Conservation (phyloP, 805 yeast species). For the Wickerhamomyces queroliae region DNA sequence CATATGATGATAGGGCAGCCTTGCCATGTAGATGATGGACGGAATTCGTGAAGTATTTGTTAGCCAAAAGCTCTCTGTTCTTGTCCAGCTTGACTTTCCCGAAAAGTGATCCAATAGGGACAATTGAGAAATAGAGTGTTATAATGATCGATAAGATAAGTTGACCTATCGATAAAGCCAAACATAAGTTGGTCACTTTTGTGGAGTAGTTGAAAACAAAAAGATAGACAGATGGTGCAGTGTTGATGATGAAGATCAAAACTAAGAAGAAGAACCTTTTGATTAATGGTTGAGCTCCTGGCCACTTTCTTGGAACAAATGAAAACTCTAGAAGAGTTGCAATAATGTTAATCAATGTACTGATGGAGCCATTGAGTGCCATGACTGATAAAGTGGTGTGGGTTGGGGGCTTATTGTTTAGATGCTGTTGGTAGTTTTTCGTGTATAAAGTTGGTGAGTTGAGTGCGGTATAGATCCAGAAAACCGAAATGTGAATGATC, state of each 20-base stretch:
- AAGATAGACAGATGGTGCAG: slow-evolving; percentile 50
- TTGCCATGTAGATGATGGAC: slow-evolving; percentile 48
- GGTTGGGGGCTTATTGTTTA: slow-evolving; percentile 55
- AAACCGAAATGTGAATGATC: slow-evolving; percentile 68
- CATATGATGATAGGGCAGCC: slow-evolving; percentile 55
- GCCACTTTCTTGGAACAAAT: slow-evolving; percentile 69
- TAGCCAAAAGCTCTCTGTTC: slow-evolving; percentile 42
- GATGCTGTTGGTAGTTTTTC: slow-evolving; percentile 41
- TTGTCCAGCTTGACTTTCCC: slow-evolving; percentile 27
- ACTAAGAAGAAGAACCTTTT: slow-evolving; percentile 39
- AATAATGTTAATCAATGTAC: slow-evolving; percentile 48
- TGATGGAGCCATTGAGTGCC: slow-evolving; percentile 63
- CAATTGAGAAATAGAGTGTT: slow-evolving; percentile 50
- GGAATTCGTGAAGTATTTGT: slow-evolving; percentile 53
- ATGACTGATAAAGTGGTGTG: slow-evolving; percentile 52
- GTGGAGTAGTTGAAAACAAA: slow-evolving; percentile 33
- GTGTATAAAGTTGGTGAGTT: slow-evolving; percentile 70
- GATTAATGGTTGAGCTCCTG: slow-evolving; percentile 60
- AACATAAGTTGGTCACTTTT: slow-evolving; percentile 26
- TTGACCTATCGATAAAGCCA: slow-evolving; percentile 47
- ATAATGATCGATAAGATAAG: slow-evolving; percentile 48
- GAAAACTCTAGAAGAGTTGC: slow-evolving; percentile 52
- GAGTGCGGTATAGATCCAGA: slow-evolving; percentile 71
- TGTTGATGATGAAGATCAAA: slow-evolving; percentile 36
- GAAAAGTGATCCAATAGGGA: slow-evolving; percentile 57